phyloP scores from a whole-genome alignment of 805 yeast genomes.

The Wilhelminamyces savonicus region DNA sequence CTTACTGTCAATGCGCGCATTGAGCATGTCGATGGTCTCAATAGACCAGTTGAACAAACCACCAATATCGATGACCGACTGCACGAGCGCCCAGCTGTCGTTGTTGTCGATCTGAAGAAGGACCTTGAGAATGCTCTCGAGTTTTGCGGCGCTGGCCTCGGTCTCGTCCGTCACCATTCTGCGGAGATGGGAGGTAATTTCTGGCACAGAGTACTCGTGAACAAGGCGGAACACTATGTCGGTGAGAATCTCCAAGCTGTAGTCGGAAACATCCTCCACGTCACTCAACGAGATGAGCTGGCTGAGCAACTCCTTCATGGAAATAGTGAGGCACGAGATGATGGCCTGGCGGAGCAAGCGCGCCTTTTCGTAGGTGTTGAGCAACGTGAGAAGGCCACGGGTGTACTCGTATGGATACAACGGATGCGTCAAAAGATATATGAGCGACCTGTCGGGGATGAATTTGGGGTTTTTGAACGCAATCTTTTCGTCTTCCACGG shows the following conservation, averaged over 20 bases:
- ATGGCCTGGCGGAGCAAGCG: conserved; percentile 76
- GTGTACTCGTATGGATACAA: conserved; percentile 63
- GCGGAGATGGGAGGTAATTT: conserved; percentile 46
- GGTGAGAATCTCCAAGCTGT: conserved; percentile 50
- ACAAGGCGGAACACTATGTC: conserved; percentile 63
- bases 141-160: conserved; percentile 18
- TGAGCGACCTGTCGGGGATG: conserved; percentile 53
- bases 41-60: conserved; percentile 64
- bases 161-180: conserved; percentile 11
- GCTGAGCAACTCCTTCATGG: conserved; percentile 54
- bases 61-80: conserved; percentile 63
- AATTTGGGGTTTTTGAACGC: conserved; percentile 19
- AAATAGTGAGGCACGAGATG: conserved; percentile 67
- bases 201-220: conserved; percentile 56
- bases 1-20: conserved; percentile 39
- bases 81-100: conserved; percentile 57
- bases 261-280: conserved; percentile 19
- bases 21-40: conserved; percentile 41
- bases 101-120: conserved; percentile 35
- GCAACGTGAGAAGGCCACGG: conserved; percentile 48
- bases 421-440: conserved; percentile 82
- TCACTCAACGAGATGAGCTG: conserved; percentile 49
- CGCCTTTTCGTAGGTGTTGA: conserved; percentile 37
- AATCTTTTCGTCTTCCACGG: conserved; percentile 13
- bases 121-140: conserved; percentile 31